These are phyloP conservation scores for Phytophthora syringae DNA, from an alignment of 352 stramenopile species.

Conservation along the genomic window DNA sequence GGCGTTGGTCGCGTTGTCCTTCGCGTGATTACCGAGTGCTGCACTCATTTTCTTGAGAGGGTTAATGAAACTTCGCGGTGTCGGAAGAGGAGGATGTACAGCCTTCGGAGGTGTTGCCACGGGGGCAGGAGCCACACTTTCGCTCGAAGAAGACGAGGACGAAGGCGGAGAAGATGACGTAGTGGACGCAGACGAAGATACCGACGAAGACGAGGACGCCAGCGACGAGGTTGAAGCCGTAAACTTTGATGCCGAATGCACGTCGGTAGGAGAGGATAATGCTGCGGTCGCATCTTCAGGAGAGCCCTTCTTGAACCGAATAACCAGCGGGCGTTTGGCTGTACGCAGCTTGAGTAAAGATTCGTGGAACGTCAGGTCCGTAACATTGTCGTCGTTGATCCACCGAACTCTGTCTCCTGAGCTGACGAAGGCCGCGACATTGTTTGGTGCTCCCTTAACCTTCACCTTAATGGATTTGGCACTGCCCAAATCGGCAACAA, in stretches of 20 bases:
- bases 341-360: constrained; percentile 84
- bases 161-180: constrained; percentile 26
- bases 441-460: constrained; percentile 63
- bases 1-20: constrained; percentile 46
- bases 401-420: constrained; percentile 74
- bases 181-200: constrained; percentile 33
- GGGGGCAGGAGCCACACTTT: constrained; percentile 17
- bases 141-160: constrained; percentile 17
- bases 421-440: constrained; percentile 58
- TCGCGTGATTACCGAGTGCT: constrained; percentile 45
- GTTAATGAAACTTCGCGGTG: constrained; percentile 57
- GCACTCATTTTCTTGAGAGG: constrained; percentile 70
- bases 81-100: constrained; percentile 29
- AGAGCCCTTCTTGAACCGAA: constrained; percentile 83
- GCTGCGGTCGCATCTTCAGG: constrained; percentile 45
- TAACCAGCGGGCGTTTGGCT: constrained; percentile 81
- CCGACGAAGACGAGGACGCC: constrained; percentile 32
- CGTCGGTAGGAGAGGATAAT: constrained; percentile 25
- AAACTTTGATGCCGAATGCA: constrained; percentile 35
- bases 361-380: constrained; percentile 82
- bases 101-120: constrained; percentile 27
- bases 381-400: constrained; percentile 86
- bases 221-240: constrained; percentile 33
- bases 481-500: constrained; percentile 82
- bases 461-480: constrained; percentile 91